phyloP scores from a whole-genome alignment of 306 rosid species.

The Glycine latifolia region DNA sequence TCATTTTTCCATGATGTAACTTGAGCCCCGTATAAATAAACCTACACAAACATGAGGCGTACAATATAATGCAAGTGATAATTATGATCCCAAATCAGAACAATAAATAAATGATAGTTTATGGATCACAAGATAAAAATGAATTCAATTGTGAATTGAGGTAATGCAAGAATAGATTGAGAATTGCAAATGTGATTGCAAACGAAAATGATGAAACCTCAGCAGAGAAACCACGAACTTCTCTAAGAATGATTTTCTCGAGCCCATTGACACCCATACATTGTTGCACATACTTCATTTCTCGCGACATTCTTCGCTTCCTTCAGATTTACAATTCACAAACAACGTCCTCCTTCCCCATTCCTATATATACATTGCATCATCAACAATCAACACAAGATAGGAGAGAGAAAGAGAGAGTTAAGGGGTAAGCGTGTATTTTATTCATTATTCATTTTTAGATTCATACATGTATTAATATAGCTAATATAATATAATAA shows the following conservation, averaged over 20 bases:
- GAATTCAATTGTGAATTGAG: not conserved
- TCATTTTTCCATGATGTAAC: slow-evolving; percentile 85
- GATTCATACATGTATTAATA: not conserved
- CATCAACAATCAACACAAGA: not conserved
- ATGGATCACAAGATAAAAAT: slow-evolving; percentile 9
- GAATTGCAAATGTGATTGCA: too few relatives aligned
- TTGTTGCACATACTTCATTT: slow-evolving; percentile 52
- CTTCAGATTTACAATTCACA: slow-evolving; percentile 1
- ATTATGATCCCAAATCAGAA: not conserved
- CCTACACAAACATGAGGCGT: slow-evolving; percentile 48
- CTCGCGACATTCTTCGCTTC: slow-evolving; percentile 47
- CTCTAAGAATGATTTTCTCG: slow-evolving; percentile 66
- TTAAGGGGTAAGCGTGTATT: not conserved
- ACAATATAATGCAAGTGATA: slow-evolving; percentile 1
- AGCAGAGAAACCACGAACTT: slow-evolving; percentile 64
- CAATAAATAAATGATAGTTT: not conserved
- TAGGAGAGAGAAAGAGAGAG: not conserved
- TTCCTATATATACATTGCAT: slow-evolving; percentile 2
- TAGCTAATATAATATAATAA: not conserved
- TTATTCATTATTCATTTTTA: not conserved
- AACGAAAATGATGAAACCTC: slow-evolving; percentile 52
- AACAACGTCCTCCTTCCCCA: not conserved
- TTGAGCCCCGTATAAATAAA: slow-evolving; percentile 76
- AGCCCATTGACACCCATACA: slow-evolving; percentile 60
- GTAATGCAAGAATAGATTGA: too few relatives aligned